Base-by-base conservation (phyloP, 148 eudicot genomes). In the Nepenthes gracilis region DNA sequence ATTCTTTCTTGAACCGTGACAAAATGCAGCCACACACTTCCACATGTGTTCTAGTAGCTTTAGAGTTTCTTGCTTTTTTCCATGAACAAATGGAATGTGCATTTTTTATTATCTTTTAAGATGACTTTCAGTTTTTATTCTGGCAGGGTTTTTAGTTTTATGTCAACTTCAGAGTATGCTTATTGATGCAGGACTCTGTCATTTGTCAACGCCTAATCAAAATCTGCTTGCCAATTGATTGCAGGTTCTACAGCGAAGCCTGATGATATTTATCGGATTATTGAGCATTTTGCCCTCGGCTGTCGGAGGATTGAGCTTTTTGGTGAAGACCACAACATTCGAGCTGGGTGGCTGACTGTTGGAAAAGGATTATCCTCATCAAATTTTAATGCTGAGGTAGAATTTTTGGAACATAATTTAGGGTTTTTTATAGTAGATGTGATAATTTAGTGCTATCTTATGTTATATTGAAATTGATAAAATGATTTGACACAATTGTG, bases 251-350 rank as follows among this genome's bases (percentile, higher is more conserved):
- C 96, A 45, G 95, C 84, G 62, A 93, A 93, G 70, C 98, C 98
- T 63, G 96, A 93, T 70, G 98, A 93, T 68, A 88, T 93, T 83
- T 93, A 88, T 66, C 79, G 96, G 36, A 93, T 93, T 54, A 68
- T 93, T 66, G 98, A 93, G 86, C 98, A 93, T 84, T 93, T 93
- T 79, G 86, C 91, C 52, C 91, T 93, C 66, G 98, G 98, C n/a
- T 87, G 98, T 56, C 74, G 98, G 71, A 84, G 98, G 68, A 79
- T 93, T 71, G 98, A 93, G 71, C 89, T 93, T 9, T 93, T 93
- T 68, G 98, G 97, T 32, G 98, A 78, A 75, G 98, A 92, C 64
- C 96, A 88, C 74, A 93, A 93, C 66, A 93, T 88, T 63, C 81
- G 95, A 58, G 34, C 88, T 60, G 98, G 98, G 68, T 93, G 98